Evolutionary conservation across 176 grass and related monocot genomes (phyloP).

Genomic region (Oryza glaberrima): DNA sequence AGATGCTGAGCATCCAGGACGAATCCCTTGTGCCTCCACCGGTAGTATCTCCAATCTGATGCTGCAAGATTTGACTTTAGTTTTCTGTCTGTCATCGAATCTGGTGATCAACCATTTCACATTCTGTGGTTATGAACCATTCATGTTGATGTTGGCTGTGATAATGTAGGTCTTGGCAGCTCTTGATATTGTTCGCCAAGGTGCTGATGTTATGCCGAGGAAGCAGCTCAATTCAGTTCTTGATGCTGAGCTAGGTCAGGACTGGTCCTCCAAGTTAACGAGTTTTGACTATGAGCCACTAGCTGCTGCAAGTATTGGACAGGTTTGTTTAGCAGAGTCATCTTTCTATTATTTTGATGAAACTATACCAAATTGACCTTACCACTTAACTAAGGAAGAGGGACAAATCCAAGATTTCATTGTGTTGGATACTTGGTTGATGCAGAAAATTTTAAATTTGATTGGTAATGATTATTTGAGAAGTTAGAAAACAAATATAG

Average conservation of each 20-base stretch:
- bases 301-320: slow-evolving; percentile 87
- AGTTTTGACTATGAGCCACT: slow-evolving; percentile 95
- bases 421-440: background rate
- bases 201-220: slow-evolving; percentile 93
- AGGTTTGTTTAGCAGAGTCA: slow-evolving; percentile 41
- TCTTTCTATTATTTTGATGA: background rate
- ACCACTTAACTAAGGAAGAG: background rate
- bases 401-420: background rate
- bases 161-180: slow-evolving; percentile 75
- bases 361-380: background rate
- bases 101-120: slow-evolving; percentile 5
- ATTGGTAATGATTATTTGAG: background rate
- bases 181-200: slow-evolving; percentile 95
- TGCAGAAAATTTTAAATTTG: background rate
- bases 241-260: slow-evolving; percentile 69
- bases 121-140: background rate
- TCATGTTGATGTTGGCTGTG: slow-evolving; percentile 6
- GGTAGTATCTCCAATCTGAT: slow-evolving; percentile 49
- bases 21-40: slow-evolving; percentile 86
- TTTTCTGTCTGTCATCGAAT: background rate
- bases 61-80: background rate
- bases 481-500: background rate
- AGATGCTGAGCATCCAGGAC: slow-evolving; percentile 98
- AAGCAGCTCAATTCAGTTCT: slow-evolving; percentile 87
- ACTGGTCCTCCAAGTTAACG: slow-evolving; percentile 79